Conservation (phyloP, 495 filamentous ascomycete species). For the Baudoinia panamericana region DNA sequence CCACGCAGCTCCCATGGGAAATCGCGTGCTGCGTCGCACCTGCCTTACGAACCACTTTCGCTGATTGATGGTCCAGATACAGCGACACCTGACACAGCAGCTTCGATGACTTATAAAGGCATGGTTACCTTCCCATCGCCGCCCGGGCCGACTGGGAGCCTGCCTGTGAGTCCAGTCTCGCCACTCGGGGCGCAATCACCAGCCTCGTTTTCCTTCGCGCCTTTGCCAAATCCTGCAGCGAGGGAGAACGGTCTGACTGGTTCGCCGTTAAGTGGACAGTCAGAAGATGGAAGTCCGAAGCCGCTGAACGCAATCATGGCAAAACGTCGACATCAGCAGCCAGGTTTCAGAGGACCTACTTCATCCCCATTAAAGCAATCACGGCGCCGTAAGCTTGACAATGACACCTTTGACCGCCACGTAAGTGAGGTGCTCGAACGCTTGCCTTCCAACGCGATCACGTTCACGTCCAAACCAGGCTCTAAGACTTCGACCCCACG, state of each 20-base stretch:
- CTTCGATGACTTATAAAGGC: constrained; percentile 9
- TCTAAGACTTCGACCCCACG: constrained; percentile 19
- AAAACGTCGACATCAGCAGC: constrained; percentile 18
- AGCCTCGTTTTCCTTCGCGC: too few species aligned
- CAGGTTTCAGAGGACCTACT: too few species aligned
- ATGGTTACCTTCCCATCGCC: constrained; percentile 10
- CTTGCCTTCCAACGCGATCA: constrained; percentile 62
- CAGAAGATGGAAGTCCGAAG: background rate
- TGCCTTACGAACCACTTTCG: background rate
- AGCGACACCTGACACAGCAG: background rate
- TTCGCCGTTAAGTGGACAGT: background rate
- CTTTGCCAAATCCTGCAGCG: too few species aligned
- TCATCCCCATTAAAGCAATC: too few species aligned
- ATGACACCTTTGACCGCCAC: constrained; percentile 68
- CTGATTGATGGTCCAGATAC: constrained; percentile 1
- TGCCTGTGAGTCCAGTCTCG: background rate
- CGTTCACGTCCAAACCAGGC: constrained; percentile 46
- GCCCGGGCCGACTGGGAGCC: background rate
- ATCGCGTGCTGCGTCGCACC: background rate
- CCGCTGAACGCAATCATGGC: constrained; percentile 26
- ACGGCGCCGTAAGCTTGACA: constrained; percentile 23
- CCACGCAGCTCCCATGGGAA: constrained; percentile 3
- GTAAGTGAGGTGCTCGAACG: constrained; percentile 71
- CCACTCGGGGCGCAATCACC: too few species aligned
- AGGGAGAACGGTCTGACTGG: background rate